phyloP scores from a whole-genome alignment of 495 filamentous ascomycete species.

The Aspergillus asperescens region DNA sequence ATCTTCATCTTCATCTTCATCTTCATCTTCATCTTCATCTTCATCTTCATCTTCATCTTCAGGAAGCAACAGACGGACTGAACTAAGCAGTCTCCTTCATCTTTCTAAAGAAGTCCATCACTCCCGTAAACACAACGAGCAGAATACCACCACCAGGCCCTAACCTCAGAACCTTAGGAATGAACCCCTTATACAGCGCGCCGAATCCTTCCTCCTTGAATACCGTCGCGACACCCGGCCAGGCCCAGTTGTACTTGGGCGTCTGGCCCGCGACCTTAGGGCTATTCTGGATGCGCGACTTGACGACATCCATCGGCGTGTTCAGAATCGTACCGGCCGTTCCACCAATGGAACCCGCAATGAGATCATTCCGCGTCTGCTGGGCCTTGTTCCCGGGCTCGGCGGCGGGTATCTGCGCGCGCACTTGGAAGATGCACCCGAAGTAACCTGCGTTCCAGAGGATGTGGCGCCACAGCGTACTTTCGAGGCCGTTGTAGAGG shows the following conservation, averaged over 20 bases:
- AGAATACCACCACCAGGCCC: conserved; percentile 89
- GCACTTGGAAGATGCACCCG: conserved; percentile 95
- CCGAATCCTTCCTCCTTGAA: conserved; percentile 89
- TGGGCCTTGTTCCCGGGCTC: conserved; percentile 65
- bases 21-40: too few relatives aligned
- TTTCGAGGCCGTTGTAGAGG: conserved; percentile 94
- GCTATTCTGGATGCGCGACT: conserved; percentile 93
- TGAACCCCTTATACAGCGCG: conserved; percentile 95
- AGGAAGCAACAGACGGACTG: not conserved
- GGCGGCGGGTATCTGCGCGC: conserved; percentile 68
- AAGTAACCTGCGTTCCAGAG: conserved; percentile 98
- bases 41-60: too few relatives aligned
- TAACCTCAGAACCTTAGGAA: conserved; percentile 87
- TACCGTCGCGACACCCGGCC: conserved; percentile 74
- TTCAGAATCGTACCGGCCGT: conserved; percentile 91
- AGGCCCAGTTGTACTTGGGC: conserved; percentile 98
- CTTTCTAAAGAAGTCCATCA: conserved; percentile 84
- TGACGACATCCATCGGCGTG: conserved; percentile 96
- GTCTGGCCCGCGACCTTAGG: conserved; percentile 69
- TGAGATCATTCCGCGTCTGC: conserved; percentile 78
- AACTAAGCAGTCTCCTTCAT: conserved; percentile 33
- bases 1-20: too few relatives aligned
- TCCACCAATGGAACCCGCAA: conserved; percentile 82
- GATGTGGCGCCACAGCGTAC: conserved; percentile 93
- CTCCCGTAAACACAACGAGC: conserved; percentile 84